Evolutionary conservation across 805 yeast genomes (phyloP).

Genomic region (Myxozyma sirexii): DNA sequence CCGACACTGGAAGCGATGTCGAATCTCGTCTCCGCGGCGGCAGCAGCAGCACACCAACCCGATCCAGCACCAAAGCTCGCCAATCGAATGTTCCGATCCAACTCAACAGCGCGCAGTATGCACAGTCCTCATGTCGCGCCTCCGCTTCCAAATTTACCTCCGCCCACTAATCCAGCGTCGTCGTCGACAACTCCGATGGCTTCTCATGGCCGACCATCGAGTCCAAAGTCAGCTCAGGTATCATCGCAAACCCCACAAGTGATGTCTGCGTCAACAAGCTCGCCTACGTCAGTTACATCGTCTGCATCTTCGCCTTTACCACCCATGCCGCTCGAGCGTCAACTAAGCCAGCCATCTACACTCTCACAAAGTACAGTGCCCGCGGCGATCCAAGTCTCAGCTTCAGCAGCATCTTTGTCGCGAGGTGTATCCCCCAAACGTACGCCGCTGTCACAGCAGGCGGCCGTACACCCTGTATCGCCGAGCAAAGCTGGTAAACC

Average conservation of each 20-base stretch:
- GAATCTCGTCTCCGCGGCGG: conserved; percentile 29
- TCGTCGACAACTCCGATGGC: conserved; percentile 2
- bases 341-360: not conserved
- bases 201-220: conserved; percentile 3
- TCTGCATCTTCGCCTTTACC: conserved; percentile 1
- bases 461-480: conserved; percentile 3
- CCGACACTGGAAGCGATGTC: conserved; percentile 39
- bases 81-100: conserved; percentile 38
- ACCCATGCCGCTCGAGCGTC: not conserved
- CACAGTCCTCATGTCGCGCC: conserved; percentile 11
- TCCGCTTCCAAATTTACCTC: conserved; percentile 10
- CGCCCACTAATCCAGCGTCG: not conserved
- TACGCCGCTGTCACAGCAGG: not conserved
- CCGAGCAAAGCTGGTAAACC: conserved; percentile 8
- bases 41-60: conserved; percentile 17
- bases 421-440: conserved; percentile 25
- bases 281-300: not conserved
- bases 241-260: not conserved
- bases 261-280: not conserved
- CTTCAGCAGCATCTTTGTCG: conserved; percentile 2
- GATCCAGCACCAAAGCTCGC: conserved; percentile 28
- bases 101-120: conserved; percentile 19
- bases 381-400: not conserved
- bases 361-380: not conserved
- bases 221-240: conserved; percentile 1